Evolutionary conservation across 2,329 filamentous ascomycete species (phyloP), one percentile per base, ranked within the genome.

Genomic region (Cercospora sojina): DNA sequence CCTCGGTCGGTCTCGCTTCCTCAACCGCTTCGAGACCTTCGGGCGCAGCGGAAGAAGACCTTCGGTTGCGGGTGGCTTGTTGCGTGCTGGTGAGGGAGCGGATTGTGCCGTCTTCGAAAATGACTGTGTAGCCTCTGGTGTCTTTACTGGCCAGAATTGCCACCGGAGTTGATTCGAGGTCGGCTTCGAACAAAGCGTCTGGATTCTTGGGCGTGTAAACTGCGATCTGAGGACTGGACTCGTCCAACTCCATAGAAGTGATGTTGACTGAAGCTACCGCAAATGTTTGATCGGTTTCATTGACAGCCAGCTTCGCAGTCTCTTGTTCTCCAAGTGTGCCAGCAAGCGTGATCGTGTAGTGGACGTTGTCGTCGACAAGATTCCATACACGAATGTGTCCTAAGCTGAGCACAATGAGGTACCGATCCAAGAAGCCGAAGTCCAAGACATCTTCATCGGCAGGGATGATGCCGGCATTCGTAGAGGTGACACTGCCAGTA

Each of bases 351-450:
- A 90, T 83, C 58, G 87, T 87, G 74, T 90, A 92, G 38, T 87
- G 85, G 56, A 93, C 83, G 72, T 89, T 85, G 73, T 96, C 91
- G 59, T 88, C 84, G 7, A 98, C 91, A 10, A 96, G 85, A 77
- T 99, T 91, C 83, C 92, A 97, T 38, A 97, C 89, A 47, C 87
- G 84, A 8, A 97, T 83, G 29, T 87, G 85, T 51, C 90, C 84
- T 0, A 90, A 84, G 0, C 92, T 92, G 1, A 97, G 81, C 55
- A 91, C 85, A 65, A 98, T 83, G 18, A 99, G 80, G 74, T 90
- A 89, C 25, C 89, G 88, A 2, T 88, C 89, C 2, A 95, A 79
- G 62, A 96, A 89, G 5, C 84, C 87, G 31, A 96, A 79, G 65
- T 70, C 70, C 7, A 88, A 85, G 7, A 93, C 82, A 18, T 85